phyloP scores from a whole-genome alignment of 495 filamentous ascomycete genomes.

The Saxophila tyrrhenica region DNA sequence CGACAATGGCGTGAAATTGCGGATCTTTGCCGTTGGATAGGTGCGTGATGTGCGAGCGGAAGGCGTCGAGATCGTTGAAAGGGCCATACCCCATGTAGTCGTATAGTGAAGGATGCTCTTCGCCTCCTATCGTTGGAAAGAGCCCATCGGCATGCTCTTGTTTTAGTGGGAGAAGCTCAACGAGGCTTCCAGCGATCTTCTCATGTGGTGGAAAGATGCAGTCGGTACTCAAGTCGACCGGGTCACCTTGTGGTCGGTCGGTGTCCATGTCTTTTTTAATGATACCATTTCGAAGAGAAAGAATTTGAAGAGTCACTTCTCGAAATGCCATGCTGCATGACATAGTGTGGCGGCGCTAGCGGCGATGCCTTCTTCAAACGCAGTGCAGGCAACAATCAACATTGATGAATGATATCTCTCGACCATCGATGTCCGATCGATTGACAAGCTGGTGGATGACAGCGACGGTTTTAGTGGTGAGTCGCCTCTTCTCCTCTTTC shows the following conservation, averaged over 20 bases:
- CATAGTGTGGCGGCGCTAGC: no score
- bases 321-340: no score
- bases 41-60: slow-evolving; percentile 24
- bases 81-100: slow-evolving; percentile 19
- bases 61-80: slow-evolving; percentile 12
- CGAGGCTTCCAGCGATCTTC: background rate
- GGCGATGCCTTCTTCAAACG: no score
- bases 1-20: slow-evolving; percentile 37
- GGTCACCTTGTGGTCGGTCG: background rate
- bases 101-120: background rate
- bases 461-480: no score
- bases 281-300: no score
- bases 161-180: background rate
- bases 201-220: background rate
- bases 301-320: no score
- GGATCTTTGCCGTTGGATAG: slow-evolving; percentile 27
- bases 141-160: background rate
- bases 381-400: no score
- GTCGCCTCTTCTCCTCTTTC: no score
- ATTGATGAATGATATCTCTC: no score
- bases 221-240: background rate
- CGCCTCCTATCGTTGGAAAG: background rate
- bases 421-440: no score
- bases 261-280: background rate
- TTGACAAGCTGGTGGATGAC: no score